phyloP scores from a whole-genome alignment of 495 filamentous ascomycete species.

The Penicillium egyptiacum region DNA sequence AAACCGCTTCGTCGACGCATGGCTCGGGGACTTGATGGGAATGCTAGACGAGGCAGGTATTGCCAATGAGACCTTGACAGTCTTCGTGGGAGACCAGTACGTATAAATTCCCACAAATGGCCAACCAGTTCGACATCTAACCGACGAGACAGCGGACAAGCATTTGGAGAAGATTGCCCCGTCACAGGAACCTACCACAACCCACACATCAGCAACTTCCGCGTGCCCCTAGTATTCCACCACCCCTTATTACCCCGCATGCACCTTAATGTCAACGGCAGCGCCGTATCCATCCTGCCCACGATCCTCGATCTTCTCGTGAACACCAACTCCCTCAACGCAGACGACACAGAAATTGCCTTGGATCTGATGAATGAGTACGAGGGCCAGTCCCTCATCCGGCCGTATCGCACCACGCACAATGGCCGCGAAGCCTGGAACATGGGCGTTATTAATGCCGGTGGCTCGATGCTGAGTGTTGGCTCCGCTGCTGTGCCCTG shows the following conservation, averaged over 20 bases:
- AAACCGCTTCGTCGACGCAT: slow-evolving; percentile 45
- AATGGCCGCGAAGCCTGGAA: slow-evolving; percentile 43
- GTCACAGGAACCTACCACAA: slow-evolving; percentile 47
- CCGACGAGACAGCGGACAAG: slow-evolving; percentile 34
- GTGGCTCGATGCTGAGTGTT: slow-evolving; percentile 42
- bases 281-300: slow-evolving; percentile 44
- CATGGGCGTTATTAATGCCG: slow-evolving; percentile 49
- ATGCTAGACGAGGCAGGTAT: slow-evolving; percentile 48
- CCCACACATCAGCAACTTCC: slow-evolving; percentile 46
- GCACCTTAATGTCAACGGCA: slow-evolving; percentile 41
- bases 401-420: slow-evolving; percentile 35
- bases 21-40: slow-evolving; percentile 45
- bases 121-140: slow-evolving; percentile 35
- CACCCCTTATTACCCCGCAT: slow-evolving; percentile 45
- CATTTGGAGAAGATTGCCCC: slow-evolving; percentile 42
- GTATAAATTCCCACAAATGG: slow-evolving; percentile 27
- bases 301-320: slow-evolving; percentile 51
- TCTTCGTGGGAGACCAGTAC: slow-evolving; percentile 48
- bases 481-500: slow-evolving; percentile 40
- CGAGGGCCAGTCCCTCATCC: slow-evolving; percentile 49
- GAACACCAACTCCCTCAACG: slow-evolving; percentile 40
- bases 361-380: slow-evolving; percentile 43
- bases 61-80: slow-evolving; percentile 48
- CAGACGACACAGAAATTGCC: slow-evolving; percentile 30
- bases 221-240: slow-evolving; percentile 45